phyloP scores from a whole-genome alignment of 2,329 filamentous ascomycete species.

The Pestalotiopsis sp. region DNA sequence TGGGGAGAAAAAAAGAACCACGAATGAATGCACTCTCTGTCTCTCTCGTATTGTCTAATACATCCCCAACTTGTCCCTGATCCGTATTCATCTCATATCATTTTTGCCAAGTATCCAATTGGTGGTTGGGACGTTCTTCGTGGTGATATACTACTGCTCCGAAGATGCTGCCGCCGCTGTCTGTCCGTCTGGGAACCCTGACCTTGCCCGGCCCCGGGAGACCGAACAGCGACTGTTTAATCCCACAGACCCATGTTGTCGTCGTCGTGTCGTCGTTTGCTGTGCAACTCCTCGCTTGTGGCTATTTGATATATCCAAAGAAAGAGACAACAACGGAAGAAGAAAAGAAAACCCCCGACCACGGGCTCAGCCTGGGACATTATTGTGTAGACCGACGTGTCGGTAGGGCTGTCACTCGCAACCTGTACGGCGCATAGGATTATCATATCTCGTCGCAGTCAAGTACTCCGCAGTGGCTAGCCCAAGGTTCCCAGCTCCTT shows the following conservation, averaged over 20 bases:
- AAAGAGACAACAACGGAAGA: too few relatives aligned
- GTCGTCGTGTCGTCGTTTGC: neutral
- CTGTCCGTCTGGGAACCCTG: neutral
- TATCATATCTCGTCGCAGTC: neutral
- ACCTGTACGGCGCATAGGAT: neutral
- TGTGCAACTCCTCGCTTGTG: neutral
- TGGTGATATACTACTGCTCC: neutral
- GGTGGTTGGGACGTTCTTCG: neutral
- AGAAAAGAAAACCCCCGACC: too few relatives aligned
- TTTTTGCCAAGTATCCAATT: neutral
- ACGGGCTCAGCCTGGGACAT: too few relatives aligned
- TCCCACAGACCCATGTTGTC: neutral
- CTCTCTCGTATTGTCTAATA: neutral
- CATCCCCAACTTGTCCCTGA: neutral
- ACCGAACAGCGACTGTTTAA: neutral
- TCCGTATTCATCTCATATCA: neutral
- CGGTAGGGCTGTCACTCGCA: too few relatives aligned
- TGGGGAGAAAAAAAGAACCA: neutral
- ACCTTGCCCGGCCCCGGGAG: neutral
- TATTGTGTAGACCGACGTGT: too few relatives aligned
- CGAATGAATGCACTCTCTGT: neutral
- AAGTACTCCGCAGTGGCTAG: neutral
- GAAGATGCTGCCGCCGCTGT: neutral
- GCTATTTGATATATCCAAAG: neutral
- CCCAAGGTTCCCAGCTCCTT: neutral